Evolutionary conservation across 129 eudicot species (phyloP).

Genomic region (Dittrichia graveolens): DNA sequence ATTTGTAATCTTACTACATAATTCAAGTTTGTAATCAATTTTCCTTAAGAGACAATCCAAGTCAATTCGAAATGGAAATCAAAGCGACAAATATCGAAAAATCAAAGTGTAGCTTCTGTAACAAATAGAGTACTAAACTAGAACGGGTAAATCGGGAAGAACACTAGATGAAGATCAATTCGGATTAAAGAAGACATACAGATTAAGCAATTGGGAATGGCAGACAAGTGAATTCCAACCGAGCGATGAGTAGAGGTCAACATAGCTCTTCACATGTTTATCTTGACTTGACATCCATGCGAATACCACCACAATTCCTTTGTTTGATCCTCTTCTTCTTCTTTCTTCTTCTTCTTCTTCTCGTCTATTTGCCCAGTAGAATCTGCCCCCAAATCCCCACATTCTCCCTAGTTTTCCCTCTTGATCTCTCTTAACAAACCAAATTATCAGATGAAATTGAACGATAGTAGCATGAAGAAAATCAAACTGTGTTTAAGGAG

Average conservation of each 20-base stretch:
- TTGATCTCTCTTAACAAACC: background rate
- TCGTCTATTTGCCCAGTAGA: slow-evolving; percentile 68
- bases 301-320: slow-evolving; percentile 79
- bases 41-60: background rate
- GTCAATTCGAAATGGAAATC: background rate
- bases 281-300: slow-evolving; percentile 95
- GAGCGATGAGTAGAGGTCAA: slow-evolving; percentile 80
- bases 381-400: slow-evolving; percentile 97
- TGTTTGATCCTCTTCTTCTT: slow-evolving; percentile 47
- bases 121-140: background rate
- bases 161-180: background rate
- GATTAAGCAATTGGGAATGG: slow-evolving; percentile 82
- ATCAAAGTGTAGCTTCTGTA: slow-evolving; percentile 20
- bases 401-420: slow-evolving; percentile 32
- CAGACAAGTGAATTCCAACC: slow-evolving; percentile 90
- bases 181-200: slow-evolving; percentile 45
- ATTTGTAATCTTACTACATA: background rate
- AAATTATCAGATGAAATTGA: slow-evolving; percentile 13
- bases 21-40: background rate
- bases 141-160: background rate
- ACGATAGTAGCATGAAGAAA: background rate
- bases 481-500: background rate
- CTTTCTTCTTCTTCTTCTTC: slow-evolving; percentile 45
- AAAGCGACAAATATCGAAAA: background rate
- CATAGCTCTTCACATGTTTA: slow-evolving; percentile 66